Evolutionary conservation across 768 basidiomycete species (phyloP).

Genomic region (Tylopilus rubrobrunneus): DNA sequence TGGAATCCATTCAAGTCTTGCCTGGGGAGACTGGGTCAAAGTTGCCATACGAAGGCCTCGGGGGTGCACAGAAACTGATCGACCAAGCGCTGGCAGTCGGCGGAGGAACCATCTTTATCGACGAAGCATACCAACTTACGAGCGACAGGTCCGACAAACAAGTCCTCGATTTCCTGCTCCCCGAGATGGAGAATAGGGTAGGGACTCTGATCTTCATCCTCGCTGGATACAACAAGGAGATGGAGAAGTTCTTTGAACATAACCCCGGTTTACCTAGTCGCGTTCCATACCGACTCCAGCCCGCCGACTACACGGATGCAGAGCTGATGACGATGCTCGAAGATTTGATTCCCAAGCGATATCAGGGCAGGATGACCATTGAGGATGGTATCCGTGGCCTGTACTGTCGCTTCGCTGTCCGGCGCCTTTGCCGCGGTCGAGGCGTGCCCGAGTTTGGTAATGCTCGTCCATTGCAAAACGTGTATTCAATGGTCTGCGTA

Average conservation of each 20-base stretch:
- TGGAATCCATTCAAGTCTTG: slow-evolving; percentile 50
- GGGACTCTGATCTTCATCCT: slow-evolving; percentile 66
- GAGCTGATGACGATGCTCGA: slow-evolving; percentile 57
- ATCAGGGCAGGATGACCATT: slow-evolving; percentile 46
- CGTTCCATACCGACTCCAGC: slow-evolving; percentile 58
- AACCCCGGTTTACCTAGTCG: slow-evolving; percentile 68
- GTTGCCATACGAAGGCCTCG: slow-evolving; percentile 55
- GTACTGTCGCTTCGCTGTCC: slow-evolving; percentile 38
- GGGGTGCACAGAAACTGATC: slow-evolving; percentile 29
- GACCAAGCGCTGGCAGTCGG: slow-evolving; percentile 46
- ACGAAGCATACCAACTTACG: slow-evolving; percentile 69
- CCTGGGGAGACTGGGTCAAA: slow-evolving; percentile 57
- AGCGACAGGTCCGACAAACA: slow-evolving; percentile 45
- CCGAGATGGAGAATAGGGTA: slow-evolving; percentile 70
- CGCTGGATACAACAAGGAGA: slow-evolving; percentile 66
- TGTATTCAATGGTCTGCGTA: slow-evolving; percentile 44
- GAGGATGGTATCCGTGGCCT: slow-evolving; percentile 53
- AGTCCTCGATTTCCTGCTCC: slow-evolving; percentile 66
- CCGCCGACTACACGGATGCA: slow-evolving; percentile 56
- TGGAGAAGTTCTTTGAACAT: slow-evolving; percentile 77
- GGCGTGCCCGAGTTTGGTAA: slow-evolving; percentile 59
- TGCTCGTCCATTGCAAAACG: slow-evolving; percentile 54
- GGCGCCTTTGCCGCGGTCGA: slow-evolving; percentile 12
- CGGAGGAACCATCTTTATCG: slow-evolving; percentile 65
- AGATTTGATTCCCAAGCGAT: slow-evolving; percentile 44